Evolutionary conservation across 129 eudicot genomes (phyloP).

Genomic region (Escallonia herrerae): DNA sequence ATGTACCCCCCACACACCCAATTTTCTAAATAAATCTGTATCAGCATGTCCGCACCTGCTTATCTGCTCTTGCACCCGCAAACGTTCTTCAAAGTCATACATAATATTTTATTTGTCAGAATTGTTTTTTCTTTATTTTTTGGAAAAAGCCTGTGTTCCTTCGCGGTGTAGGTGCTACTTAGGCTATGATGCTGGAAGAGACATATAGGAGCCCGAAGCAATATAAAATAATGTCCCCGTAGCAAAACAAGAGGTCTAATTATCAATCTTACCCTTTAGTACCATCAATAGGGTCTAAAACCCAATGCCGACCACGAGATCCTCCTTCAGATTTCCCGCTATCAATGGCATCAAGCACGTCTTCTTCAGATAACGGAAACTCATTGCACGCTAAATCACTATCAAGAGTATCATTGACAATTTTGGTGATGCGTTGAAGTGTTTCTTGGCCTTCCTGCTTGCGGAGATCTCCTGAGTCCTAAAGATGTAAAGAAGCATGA

Average conservation of each 20-base stretch:
- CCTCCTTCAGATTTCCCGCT: constrained; percentile 96
- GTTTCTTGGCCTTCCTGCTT: constrained; percentile 73
- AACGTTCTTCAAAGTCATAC: too few relatives aligned
- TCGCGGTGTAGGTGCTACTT: too few relatives aligned
- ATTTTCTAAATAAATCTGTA: too few relatives aligned
- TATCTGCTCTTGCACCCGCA: too few relatives aligned
- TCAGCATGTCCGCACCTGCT: too few relatives aligned
- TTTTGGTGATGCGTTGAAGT: constrained; percentile 61
- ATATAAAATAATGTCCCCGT: neutral
- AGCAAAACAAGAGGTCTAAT: neutral
- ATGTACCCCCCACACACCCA: too few relatives aligned
- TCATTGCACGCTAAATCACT: constrained; percentile 37
- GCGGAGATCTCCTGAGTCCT: constrained; percentile 93
- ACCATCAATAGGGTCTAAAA: constrained; percentile 97
- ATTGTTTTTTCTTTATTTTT: too few relatives aligned
- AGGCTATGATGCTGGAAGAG: neutral
- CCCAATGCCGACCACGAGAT: constrained; percentile 88
- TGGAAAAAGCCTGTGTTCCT: too few relatives aligned
- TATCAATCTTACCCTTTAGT: constrained; percentile 78
- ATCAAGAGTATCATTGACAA: constrained; percentile 83
- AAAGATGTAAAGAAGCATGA: constrained; percentile 13
- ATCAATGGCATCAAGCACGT: constrained; percentile 74
- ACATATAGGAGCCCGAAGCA: constrained; percentile 2
- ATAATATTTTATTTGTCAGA: too few relatives aligned
- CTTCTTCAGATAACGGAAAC: constrained; percentile 57